Evolutionary conservation across 2,329 filamentous ascomycete species (phyloP), one percentile per base, ranked within the genome.

Genomic region (Fragosphaeria purpurea): DNA sequence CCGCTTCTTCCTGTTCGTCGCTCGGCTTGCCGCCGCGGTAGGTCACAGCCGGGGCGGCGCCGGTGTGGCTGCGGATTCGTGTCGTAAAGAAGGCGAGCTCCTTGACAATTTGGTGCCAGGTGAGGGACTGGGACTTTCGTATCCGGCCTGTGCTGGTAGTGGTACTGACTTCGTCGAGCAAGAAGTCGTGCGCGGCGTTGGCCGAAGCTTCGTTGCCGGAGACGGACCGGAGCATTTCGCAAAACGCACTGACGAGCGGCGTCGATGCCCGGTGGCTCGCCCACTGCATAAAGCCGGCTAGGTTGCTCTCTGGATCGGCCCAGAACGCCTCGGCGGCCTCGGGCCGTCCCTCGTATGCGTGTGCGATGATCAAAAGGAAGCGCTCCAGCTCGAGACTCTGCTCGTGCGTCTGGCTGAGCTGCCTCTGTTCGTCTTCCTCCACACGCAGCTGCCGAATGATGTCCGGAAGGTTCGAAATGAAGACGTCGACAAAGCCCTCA

Each of bases 251-350:
- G 53, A 95, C 90, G 31, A 95, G 77, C n/a, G 93, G 93, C 0
- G 94, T 96, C 0, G 94, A 95, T 54, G 95, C 89, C 59, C 93
- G 79, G 58, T 88, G 85, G 4, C 93, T 95, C n/a, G 90, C 87
- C 93, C 93, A 98, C 56, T 95, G 87, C 63, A 98, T 76, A 63
- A 98, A 98, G 0, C 93, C 93, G 55, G 90, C 87, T 35, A 98
- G 72, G 58, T 96, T 95, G 62, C 89, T 89, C 60, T 98, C 93
- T 2, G 86, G 82, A 62, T 96, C 90, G 35, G 79, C 79, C 93
- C 93, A 98, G 59, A 97, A 97, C 44, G 83, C 85, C 61, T 87
- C 81, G 8, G 90, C 88, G 32, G 88, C 85, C 47, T 95, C 88
- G 12, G 86, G 80, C 38, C 89, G 84, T 34, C 85, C 82, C 61